Evolutionary conservation across 2,329 filamentous ascomycete species (phyloP).

Genomic region (Apiospora kogelbergensis): DNA sequence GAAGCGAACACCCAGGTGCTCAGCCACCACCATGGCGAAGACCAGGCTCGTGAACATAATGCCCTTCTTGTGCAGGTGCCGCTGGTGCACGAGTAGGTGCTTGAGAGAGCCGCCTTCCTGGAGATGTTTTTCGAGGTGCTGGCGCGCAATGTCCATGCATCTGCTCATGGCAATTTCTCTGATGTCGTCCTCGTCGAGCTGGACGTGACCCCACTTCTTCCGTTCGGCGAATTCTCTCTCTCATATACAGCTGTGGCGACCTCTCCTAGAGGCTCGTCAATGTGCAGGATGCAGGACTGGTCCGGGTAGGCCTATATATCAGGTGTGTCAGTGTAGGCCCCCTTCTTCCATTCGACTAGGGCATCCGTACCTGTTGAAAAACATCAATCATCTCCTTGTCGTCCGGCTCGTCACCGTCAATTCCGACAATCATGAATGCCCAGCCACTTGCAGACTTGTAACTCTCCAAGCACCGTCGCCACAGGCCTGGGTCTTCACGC

Average conservation of each 20-base stretch:
- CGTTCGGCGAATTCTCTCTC: constrained; percentile 12
- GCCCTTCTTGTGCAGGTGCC: constrained; percentile 38
- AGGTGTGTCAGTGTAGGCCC: background rate
- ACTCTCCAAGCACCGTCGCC: constrained; percentile 27
- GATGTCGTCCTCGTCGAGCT: constrained; percentile 8
- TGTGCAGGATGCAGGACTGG: constrained; percentile 21
- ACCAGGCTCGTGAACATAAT: constrained; percentile 39
- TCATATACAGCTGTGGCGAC: constrained; percentile 23
- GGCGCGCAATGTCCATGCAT: constrained; percentile 11
- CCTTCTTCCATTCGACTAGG: background rate
- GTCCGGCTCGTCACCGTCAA: constrained; percentile 28
- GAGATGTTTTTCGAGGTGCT: constrained; percentile 9
- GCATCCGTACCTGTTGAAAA: constrained; percentile 19
- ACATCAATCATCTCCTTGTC: constrained; percentile 31
- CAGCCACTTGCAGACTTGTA: constrained; percentile 26
- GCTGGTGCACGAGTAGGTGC: constrained; percentile 25
- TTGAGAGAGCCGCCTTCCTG: constrained; percentile 4
- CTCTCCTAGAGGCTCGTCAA: constrained; percentile 27
- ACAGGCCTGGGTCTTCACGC: constrained; percentile 30
- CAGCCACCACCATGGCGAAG: constrained; percentile 32
- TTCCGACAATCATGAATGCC: constrained; percentile 27
- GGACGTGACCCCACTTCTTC: background rate
- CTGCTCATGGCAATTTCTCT: constrained; percentile 12
- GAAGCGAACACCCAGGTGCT: constrained; percentile 32
- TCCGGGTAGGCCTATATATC: constrained; percentile 22